Conservation (phyloP, 305 asterid species). For the Vinca major region DNA sequence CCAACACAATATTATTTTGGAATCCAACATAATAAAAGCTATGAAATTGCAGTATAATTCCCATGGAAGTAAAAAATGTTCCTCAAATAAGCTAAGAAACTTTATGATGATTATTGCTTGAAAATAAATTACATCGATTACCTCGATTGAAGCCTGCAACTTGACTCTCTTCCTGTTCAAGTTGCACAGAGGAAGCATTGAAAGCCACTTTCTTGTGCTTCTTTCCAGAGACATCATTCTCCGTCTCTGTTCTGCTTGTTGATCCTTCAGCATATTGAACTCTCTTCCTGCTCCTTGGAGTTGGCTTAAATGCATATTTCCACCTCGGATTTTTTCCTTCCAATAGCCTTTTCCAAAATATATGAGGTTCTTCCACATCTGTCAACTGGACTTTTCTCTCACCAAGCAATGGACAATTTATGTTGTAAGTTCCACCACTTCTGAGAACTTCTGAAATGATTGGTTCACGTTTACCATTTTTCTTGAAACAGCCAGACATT, state of each 20-base stretch:
- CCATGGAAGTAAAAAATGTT: not conserved
- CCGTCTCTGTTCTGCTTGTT: conserved; percentile 22
- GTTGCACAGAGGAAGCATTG: conserved; percentile 31
- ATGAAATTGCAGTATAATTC: not conserved
- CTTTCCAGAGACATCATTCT: conserved; percentile 39
- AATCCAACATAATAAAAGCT: conserved; percentile 3
- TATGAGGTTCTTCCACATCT: conserved; percentile 51
- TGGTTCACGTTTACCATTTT: conserved; percentile 20
- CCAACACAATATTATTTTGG: not conserved
- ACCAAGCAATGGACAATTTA: conserved; percentile 45
- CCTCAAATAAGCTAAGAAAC: not conserved
- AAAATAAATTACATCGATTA: conserved; percentile 8
- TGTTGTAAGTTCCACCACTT: conserved; percentile 41
- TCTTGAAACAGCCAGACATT: conserved; percentile 31
- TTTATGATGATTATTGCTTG: not conserved
- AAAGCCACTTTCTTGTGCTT: conserved; percentile 47
- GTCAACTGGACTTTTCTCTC: conserved; percentile 43
- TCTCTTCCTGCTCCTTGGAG: conserved; percentile 68
- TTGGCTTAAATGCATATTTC: conserved; percentile 43
- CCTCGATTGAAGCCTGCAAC: conserved; percentile 17
- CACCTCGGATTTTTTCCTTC: conserved; percentile 54
- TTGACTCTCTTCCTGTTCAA: conserved; percentile 26
- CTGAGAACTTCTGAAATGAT: conserved; percentile 54
- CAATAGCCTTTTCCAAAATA: conserved; percentile 69
- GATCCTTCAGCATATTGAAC: conserved; percentile 38